These are phyloP conservation scores for Chlorella sp. DNA, from an alignment of 139 green algal genomes.

Conservation along the genomic window DNA sequence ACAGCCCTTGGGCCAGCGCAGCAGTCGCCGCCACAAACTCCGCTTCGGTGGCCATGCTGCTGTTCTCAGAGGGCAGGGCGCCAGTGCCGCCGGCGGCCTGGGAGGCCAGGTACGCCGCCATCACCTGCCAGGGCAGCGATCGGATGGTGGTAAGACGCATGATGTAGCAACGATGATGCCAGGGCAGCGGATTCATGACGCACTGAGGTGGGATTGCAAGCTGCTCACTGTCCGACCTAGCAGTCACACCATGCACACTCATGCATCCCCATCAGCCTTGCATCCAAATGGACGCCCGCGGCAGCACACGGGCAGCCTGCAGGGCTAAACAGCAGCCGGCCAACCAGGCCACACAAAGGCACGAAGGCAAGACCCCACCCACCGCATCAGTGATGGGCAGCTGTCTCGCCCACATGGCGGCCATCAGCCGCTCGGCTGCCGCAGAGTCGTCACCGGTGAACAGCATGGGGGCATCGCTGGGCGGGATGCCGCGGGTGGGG, in stretches of 20 bases:
- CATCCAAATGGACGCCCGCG: too few species aligned
- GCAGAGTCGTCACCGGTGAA: slow-evolving; percentile 20
- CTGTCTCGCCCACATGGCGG: slow-evolving; percentile 15
- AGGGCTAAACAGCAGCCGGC: too few species aligned
- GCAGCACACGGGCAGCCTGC: too few species aligned
- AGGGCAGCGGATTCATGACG: too few species aligned
- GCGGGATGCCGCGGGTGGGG: slow-evolving; percentile 3
- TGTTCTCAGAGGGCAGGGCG: background rate
- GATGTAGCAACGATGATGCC: too few species aligned
- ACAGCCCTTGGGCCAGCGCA: slow-evolving; percentile 39
- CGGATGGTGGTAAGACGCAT: too few species aligned
- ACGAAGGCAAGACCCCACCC: background rate
- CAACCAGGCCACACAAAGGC: too few species aligned
- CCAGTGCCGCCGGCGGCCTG: background rate
- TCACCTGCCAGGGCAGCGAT: background rate
- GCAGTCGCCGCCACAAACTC: slow-evolving; percentile 42
- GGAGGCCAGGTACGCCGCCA: slow-evolving; percentile 42
- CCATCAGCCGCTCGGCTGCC: slow-evolving; percentile 38
- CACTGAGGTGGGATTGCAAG: too few species aligned
- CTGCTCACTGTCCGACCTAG: too few species aligned
- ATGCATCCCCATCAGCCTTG: too few species aligned
- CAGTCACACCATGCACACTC: too few species aligned
- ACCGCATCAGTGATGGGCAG: slow-evolving; percentile 33
- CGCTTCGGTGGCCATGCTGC: slow-evolving; percentile 4
- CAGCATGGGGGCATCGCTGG: slow-evolving; percentile 25